Evolutionary conservation across 2,329 filamentous ascomycete species (phyloP), one percentile per base, ranked within the genome.

Genomic region (Penicillium sp.): DNA sequence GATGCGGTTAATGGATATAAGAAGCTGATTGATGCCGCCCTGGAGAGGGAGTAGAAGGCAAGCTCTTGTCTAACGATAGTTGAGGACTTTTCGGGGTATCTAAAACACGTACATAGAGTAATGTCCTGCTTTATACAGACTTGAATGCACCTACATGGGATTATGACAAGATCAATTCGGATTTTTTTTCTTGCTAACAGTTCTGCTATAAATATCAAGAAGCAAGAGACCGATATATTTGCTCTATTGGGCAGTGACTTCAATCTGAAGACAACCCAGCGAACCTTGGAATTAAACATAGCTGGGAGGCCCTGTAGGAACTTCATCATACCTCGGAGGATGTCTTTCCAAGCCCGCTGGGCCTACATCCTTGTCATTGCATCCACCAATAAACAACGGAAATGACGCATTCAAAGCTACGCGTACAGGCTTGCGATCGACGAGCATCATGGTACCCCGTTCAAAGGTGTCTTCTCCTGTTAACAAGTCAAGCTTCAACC

Each of bases 1-100:
- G 64, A 62, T 35, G 65, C 64, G 3, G 59, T 66, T 16, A 42
- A 25, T 39, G 64, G 65, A 4, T 67, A 59, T 42, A 65, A 62
- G 45, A 62, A 58, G 53, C 26, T 67, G 52, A 67, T 68, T 53
- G 35, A 54, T 11, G 60, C 66, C 63, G 66, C 62, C 26, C 21
- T 67, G 35, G 49, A 61, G 19, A 57, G 62, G 42, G 63, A 67
- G 10, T 35, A 46, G 21, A 26, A n/a, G 27, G 25, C 27, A 45
- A 44, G 13, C 19, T 35, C 19, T 50, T 26, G 1, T 9, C 4
- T 10, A 7, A 39, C 5, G 13, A 37, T 25, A 35, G 19, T 49
- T 21, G 5, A n/a, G 44, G 14, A 47, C 27, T 13, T 47, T 47
- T 29, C 25, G 25, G 44, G 3, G 6, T 27, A 47, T 47, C 25